Base-by-base conservation (phyloP, 2,329 filamentous ascomycete species). In the Thermoascus crustaceus region DNA sequence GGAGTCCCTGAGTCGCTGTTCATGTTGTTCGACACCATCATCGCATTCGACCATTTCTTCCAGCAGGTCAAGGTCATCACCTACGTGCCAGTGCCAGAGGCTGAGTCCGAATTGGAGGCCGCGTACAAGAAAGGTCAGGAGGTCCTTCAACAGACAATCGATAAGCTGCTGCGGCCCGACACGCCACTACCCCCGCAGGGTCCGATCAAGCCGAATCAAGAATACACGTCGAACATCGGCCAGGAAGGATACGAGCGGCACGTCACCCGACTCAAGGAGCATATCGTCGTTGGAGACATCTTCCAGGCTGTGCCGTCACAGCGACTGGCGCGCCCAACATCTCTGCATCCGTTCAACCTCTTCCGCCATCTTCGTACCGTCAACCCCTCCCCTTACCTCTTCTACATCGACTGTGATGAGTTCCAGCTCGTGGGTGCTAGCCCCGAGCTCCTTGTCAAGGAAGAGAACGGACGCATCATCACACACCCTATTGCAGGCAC, bases 401-500 rank as follows among this genome's bases (percentile, higher is more conserved):
- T 98, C 71, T 98, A 88, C 65, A 77, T 98, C 42, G 80, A 91
- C 60, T 96, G 89, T 65, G 74, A 76, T 41, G 82, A 85, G 54
- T 96, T 98, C 65, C 85, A 95, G 58, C 88, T 98, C 47, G 82
- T 98, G 8, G 91, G 91, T 40, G 91, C 91, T 24, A 94, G 85
- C 39, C 91, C 91, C 1, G 91, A 98, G 65, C 76, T 96, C 42
- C 77, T 98, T 30, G 89, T 94, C 53, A 95, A 95, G 66, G 80
- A 83, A 46, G 87, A 94, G 55, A 74, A 73, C 24, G 85, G 87
- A 17, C 76, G 85, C 35, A 83, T 98, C 57, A 86, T 96, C 55
- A 96, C 88, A 16, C 91, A 98, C 61, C 89, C 91, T 5, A 98
- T 98, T 56, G 91, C 91, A 8, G 91, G 91, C 36, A 98, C 91